Conservation (phyloP, 176 grass and related monocot species). For the Zea luxurians region DNA sequence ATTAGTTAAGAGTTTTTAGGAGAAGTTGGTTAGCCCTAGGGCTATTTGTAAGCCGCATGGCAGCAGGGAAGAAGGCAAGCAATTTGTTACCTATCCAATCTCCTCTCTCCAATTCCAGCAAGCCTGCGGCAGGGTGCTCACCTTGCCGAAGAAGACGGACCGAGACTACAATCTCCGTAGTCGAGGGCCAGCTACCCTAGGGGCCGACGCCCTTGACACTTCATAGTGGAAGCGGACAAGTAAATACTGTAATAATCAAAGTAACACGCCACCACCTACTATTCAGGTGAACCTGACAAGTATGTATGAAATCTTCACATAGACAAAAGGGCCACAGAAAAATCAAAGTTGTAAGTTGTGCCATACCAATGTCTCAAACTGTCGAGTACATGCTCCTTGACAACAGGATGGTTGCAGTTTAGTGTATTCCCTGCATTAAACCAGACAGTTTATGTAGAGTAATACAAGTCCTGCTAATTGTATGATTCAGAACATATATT, state of each 20-base stretch:
- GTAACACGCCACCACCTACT: not conserved
- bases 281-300: slow-evolving; percentile 29
- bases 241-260: slow-evolving; percentile 17
- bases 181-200: too few species aligned
- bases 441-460: slow-evolving; percentile 6
- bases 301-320: slow-evolving; percentile 28
- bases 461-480: not conserved
- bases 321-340: slow-evolving; percentile 15
- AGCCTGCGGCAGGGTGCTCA: too few species aligned
- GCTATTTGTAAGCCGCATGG: too few species aligned
- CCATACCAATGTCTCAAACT: slow-evolving; percentile 96
- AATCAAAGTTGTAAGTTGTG: slow-evolving; percentile 16
- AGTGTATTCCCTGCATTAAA: slow-evolving; percentile 85
- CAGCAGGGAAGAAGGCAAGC: too few species aligned
- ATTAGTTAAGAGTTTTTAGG: too few species aligned
- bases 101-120: too few species aligned
- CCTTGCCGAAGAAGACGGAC: too few species aligned
- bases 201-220: too few species aligned
- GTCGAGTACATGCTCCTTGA: slow-evolving; percentile 90
- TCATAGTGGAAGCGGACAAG: not conserved
- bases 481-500: slow-evolving; percentile 7
- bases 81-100: too few species aligned
- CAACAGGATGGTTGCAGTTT: slow-evolving; percentile 98
- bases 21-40: too few species aligned
- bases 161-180: too few species aligned